phyloP scores from a whole-genome alignment of 768 basidiomycete genomes.

The Calocybe gangraenosa region DNA sequence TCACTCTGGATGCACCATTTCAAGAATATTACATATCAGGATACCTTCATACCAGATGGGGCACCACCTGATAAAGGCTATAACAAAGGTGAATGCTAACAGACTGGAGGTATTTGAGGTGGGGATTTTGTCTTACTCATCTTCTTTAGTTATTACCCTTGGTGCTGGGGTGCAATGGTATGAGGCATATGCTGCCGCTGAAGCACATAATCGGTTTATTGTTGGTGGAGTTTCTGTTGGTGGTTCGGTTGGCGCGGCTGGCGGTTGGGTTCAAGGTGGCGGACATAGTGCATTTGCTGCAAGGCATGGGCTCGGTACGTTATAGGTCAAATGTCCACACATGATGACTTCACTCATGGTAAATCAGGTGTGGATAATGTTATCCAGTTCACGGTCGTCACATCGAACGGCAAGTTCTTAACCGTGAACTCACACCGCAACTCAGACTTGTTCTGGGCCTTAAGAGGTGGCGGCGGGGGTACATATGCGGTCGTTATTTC shows the following conservation, averaged over 20 bases:
- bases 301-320: slow-evolving; percentile 37
- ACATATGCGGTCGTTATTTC: slow-evolving; percentile 46
- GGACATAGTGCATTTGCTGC: slow-evolving; percentile 40
- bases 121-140: too few relatives aligned
- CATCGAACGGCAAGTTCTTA: slow-evolving; percentile 34
- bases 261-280: slow-evolving; percentile 46
- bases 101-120: too few relatives aligned
- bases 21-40: slow-evolving; percentile 27
- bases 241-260: slow-evolving; percentile 42
- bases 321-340: not conserved
- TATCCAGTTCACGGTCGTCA: slow-evolving; percentile 40
- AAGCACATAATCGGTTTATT: slow-evolving; percentile 34
- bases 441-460: slow-evolving; percentile 48
- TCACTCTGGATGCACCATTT: slow-evolving; percentile 37
- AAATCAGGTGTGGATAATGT: slow-evolving; percentile 42
- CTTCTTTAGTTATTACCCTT: slow-evolving; percentile 22
- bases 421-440: slow-evolving; percentile 36
- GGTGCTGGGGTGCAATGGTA: slow-evolving; percentile 44
- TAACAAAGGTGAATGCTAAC: not conserved
- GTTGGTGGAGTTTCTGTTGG: slow-evolving; percentile 39
- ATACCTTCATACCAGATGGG: slow-evolving; percentile 29
- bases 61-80: slow-evolving; percentile 17
- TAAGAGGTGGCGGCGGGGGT: slow-evolving; percentile 48
- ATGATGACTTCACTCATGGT: not conserved
- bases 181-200: slow-evolving; percentile 35